Evolutionary conservation across 106 monocot species (phyloP).

Genomic region (Allium sativum): DNA sequence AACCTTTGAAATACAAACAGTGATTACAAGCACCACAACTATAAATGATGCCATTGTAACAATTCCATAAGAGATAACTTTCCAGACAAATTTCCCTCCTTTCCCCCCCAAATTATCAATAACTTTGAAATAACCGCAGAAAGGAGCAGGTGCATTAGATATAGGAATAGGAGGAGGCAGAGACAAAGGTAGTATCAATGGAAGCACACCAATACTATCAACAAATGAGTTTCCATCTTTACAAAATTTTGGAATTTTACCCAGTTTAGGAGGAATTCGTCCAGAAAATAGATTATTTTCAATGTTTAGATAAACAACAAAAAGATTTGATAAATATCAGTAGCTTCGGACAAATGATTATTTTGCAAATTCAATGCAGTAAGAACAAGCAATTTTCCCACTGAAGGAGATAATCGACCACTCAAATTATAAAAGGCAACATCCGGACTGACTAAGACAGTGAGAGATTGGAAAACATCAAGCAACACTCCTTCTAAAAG

Average conservation of each 20-base stretch:
- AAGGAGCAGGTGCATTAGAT: conserved; percentile 17
- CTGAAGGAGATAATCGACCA: conserved; percentile 63
- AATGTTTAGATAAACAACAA: conserved; percentile 70
- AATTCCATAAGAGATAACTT: conserved; percentile 28
- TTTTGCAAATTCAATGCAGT: conserved; percentile 67
- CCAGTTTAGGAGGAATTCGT: conserved; percentile 67
- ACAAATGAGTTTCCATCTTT: conserved; percentile 79
- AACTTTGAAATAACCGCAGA: conserved; percentile 2
- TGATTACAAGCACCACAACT: conserved; percentile 24
- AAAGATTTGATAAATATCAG: conserved; percentile 81
- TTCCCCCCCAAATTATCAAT: conserved; percentile 3
- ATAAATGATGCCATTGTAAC: conserved; percentile 25
- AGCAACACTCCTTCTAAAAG: conserved; percentile 60
- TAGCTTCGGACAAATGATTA: conserved; percentile 69
- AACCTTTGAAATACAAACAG: conserved; percentile 30
- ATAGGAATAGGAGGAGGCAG: conserved; percentile 17
- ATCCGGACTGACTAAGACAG: conserved; percentile 63
- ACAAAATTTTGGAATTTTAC: conserved; percentile 67
- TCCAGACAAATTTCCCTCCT: conserved; percentile 18
- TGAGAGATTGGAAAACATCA: conserved; percentile 60
- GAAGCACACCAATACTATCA: conserved; percentile 39
- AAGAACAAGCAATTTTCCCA: conserved; percentile 55
- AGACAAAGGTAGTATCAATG: conserved; percentile 18
- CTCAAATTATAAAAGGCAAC: conserved; percentile 77
- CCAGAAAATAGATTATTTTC: conserved; percentile 93